These are phyloP conservation scores for Scenedesmus sp. DNA, from an alignment of 163 green algal species.

Conservation along the genomic window DNA sequence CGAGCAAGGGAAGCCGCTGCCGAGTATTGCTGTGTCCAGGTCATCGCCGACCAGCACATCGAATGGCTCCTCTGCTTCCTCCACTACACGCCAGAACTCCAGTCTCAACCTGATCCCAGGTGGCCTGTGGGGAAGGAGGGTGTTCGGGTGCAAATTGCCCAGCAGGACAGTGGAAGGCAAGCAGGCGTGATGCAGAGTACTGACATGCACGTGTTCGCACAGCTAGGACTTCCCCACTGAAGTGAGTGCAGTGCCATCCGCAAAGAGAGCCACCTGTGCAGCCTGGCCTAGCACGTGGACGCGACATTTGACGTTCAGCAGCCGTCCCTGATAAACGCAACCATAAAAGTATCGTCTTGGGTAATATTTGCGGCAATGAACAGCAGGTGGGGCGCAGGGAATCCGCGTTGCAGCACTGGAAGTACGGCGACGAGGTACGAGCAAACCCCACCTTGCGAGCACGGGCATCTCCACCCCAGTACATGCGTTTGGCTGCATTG, in stretches of 20 bases:
- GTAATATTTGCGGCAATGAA: background rate
- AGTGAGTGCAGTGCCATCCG: background rate
- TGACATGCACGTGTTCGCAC: no score
- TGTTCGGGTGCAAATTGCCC: background rate
- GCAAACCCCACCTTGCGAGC: constrained; percentile 53
- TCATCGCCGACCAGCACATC: constrained; percentile 83
- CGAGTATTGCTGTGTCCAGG: constrained; percentile 73
- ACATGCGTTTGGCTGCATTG: constrained; percentile 67
- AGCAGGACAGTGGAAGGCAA: background rate
- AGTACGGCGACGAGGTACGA: background rate
- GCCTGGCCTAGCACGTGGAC: no score
- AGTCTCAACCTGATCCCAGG: constrained; percentile 72
- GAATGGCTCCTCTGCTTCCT: constrained; percentile 82
- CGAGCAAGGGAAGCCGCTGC: constrained; percentile 74
- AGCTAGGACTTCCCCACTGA: no score
- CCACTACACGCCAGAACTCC: constrained; percentile 89
- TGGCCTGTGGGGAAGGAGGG: constrained; percentile 57
- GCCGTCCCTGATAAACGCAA: no score
- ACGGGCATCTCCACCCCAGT: constrained; percentile 65
- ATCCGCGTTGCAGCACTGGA: background rate
- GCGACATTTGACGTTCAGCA: no score
- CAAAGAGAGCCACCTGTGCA: background rate
- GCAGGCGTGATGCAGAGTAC: background rate
- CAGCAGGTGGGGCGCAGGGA: background rate
- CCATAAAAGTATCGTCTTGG: background rate